These are phyloP conservation scores for Saccharomycopsis fibuligera DNA, from an alignment of 805 yeast genomes.

Conservation along the genomic window DNA sequence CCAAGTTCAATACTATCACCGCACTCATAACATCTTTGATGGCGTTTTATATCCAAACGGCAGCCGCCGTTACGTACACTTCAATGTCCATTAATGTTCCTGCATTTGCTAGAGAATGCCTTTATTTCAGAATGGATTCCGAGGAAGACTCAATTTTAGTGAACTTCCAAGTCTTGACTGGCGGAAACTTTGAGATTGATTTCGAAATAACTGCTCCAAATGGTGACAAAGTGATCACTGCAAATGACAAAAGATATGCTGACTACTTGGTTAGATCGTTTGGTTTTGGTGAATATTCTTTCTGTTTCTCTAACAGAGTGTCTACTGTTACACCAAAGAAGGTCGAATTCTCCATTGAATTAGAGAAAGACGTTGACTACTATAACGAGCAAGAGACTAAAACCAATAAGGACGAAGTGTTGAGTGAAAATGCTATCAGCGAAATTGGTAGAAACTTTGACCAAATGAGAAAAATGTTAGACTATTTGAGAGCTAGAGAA, in stretches of 20 bases:
- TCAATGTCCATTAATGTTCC: slow-evolving; percentile 33
- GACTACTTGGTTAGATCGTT: slow-evolving; percentile 55
- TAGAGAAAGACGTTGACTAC: slow-evolving; percentile 36
- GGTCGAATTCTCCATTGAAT: slow-evolving; percentile 53
- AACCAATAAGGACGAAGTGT: slow-evolving; percentile 43
- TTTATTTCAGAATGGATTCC: slow-evolving; percentile 31
- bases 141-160: slow-evolving; percentile 31
- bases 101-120: slow-evolving; percentile 39
- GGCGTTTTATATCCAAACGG: background rate
- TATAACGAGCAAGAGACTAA: slow-evolving; percentile 27
- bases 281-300: slow-evolving; percentile 54
- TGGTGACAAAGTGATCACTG: slow-evolving; percentile 41
- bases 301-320: slow-evolving; percentile 60
- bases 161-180: slow-evolving; percentile 42
- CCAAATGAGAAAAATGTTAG: slow-evolving; percentile 55
- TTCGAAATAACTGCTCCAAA: slow-evolving; percentile 53
- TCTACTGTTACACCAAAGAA: slow-evolving; percentile 57
- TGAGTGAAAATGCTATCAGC: slow-evolving; percentile 47
- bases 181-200: slow-evolving; percentile 64
- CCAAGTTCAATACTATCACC: background rate
- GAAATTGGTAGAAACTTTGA: slow-evolving; percentile 55
- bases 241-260: slow-evolving; percentile 56
- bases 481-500: slow-evolving; percentile 91
- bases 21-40: background rate
- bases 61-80: slow-evolving; percentile 25